These are phyloP conservation scores for Hypoxylon perforatum DNA, from an alignment of 495 filamentous ascomycete genomes.

Conservation along the genomic window DNA sequence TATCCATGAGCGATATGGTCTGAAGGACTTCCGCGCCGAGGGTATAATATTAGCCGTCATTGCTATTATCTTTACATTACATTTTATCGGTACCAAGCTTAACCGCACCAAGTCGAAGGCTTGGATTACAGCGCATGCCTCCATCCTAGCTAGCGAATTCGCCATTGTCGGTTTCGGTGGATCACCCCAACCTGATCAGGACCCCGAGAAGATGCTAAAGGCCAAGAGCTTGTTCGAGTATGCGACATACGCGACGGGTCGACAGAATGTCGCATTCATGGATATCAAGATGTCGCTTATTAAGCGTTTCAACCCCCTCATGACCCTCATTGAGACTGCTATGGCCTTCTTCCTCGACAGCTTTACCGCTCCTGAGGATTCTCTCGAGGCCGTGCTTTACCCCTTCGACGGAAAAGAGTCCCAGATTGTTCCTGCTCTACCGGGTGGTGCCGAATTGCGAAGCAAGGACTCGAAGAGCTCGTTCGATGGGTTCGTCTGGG, in stretches of 20 bases:
- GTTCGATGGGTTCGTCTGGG: slow-evolving; percentile 94
- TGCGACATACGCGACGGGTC: slow-evolving; percentile 88
- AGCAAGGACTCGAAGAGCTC: slow-evolving; percentile 73
- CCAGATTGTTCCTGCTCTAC: slow-evolving; percentile 69
- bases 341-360: slow-evolving; percentile 84
- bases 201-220: slow-evolving; percentile 73
- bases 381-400: slow-evolving; percentile 78
- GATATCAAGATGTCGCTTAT: slow-evolving; percentile 83
- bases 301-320: slow-evolving; percentile 91
- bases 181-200: slow-evolving; percentile 50
- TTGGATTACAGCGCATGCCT: slow-evolving; percentile 81
- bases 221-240: slow-evolving; percentile 88
- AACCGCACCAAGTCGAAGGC: slow-evolving; percentile 83
- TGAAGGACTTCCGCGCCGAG: slow-evolving; percentile 87
- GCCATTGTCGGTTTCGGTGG: slow-evolving; percentile 84
- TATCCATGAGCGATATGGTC: slow-evolving; percentile 86
- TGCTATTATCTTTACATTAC: slow-evolving; percentile 76
- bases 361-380: slow-evolving; percentile 73
- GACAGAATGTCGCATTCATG: slow-evolving; percentile 91
- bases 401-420: slow-evolving; percentile 93
- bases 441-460: slow-evolving; percentile 64
- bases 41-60: slow-evolving; percentile 82
- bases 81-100: slow-evolving; percentile 82
- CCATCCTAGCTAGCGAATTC: slow-evolving; percentile 81
- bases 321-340: slow-evolving; percentile 71